Evolutionary conservation across 306 rosid species (phyloP).

Genomic region (Vigna trinervia): DNA sequence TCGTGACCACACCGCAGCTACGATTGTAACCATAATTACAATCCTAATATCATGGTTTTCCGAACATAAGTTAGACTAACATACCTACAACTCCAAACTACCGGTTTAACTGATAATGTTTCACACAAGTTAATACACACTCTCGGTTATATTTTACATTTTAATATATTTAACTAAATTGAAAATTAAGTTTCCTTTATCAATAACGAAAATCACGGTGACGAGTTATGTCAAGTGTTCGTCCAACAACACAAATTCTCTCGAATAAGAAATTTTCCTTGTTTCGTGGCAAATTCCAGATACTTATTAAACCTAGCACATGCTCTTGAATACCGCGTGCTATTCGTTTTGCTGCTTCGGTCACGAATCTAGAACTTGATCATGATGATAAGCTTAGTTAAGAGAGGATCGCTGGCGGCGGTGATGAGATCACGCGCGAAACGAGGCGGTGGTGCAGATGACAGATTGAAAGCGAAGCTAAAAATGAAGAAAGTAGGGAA

Average conservation of each 20-base stretch:
- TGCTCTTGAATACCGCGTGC: not conserved
- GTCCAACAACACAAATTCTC: not conserved
- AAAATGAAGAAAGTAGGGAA: not conserved
- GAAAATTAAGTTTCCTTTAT: not conserved
- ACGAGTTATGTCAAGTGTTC: not conserved
- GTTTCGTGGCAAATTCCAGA: not conserved
- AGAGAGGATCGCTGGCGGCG: not conserved
- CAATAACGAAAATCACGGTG: not conserved
- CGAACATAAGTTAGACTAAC: no score
- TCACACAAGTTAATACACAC: no score
- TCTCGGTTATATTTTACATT: not conserved
- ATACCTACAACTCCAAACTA: no score
- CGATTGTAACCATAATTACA: not conserved
- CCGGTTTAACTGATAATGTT: no score
- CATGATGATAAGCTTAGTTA: not conserved
- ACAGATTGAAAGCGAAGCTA: not conserved
- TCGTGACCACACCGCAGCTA: not conserved
- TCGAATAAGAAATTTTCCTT: not conserved
- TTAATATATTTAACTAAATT: not conserved
- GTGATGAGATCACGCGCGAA: slow-evolving; percentile 34
- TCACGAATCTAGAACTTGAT: not conserved
- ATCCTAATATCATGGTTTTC: not conserved
- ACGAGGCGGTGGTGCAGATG: not conserved
- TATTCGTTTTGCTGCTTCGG: not conserved
- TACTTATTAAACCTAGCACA: not conserved